phyloP scores from a whole-genome alignment of 1,284 basidiomycete species.

The Ustilago tritici region DNA sequence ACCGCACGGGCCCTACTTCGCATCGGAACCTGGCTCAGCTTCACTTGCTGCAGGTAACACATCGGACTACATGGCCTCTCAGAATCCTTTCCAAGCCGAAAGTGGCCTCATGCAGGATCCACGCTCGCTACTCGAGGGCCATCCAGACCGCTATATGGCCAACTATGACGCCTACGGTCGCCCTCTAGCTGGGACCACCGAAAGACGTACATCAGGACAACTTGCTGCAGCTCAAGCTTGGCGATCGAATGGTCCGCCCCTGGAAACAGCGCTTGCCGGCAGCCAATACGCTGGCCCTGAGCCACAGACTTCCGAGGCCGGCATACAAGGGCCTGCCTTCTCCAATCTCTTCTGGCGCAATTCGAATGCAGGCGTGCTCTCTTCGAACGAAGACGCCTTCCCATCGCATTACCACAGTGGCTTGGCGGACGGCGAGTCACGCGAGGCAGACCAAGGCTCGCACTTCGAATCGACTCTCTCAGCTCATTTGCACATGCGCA shows the following conservation, averaged over 20 bases:
- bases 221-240: constrained; percentile 19
- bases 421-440: constrained; percentile 13
- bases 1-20: constrained; percentile 27
- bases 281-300: constrained; percentile 30
- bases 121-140: constrained; percentile 13
- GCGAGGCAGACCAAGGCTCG: constrained; percentile 27
- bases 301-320: constrained; percentile 6
- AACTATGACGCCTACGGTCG: constrained; percentile 29
- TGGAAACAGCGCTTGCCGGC: constrained; percentile 44
- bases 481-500: constrained; percentile 59
- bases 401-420: constrained; percentile 14
- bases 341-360: constrained; percentile 46
- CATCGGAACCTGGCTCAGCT: constrained; percentile 13
- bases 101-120: constrained; percentile 1
- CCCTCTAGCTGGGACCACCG: neutral
- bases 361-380: constrained; percentile 10
- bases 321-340: constrained; percentile 24
- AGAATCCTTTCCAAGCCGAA: constrained; percentile 15
- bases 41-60: constrained; percentile 4
- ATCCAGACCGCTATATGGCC: constrained; percentile 27
- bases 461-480: constrained; percentile 57
- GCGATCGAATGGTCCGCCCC: constrained; percentile 30
- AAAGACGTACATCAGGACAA: constrained; percentile 26
- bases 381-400: constrained; percentile 17
- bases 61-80: constrained; percentile 14